phyloP scores from a whole-genome alignment of 2,329 filamentous ascomycete species.

The Pseudocercospora ulei region DNA sequence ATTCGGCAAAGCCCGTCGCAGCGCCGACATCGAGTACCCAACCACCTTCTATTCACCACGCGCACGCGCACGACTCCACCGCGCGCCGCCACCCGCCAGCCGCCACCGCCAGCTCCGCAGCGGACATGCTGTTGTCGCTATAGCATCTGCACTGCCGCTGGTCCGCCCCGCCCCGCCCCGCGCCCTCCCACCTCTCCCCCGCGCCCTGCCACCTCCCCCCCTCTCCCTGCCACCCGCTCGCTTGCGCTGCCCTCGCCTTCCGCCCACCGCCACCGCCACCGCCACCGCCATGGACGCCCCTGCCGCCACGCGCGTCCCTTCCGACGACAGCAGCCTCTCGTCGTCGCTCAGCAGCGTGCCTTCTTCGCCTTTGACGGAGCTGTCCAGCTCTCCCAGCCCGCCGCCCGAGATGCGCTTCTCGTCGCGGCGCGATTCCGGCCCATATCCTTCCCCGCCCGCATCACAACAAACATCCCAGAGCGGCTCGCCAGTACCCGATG shows the following conservation, averaged over 20 bases:
- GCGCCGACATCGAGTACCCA: neutral
- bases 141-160: slow-evolving; percentile 3
- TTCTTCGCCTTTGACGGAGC: slow-evolving; percentile 22
- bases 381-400: slow-evolving; percentile 18
- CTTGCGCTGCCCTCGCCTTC: slow-evolving; percentile 14
- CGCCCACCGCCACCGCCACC: too few relatives aligned
- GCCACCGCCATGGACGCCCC: slow-evolving; percentile 6
- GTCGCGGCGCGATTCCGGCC: slow-evolving; percentile 31
- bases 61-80: slow-evolving; percentile 7
- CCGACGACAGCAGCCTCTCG: slow-evolving; percentile 15
- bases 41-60: slow-evolving; percentile 10
- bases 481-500: slow-evolving; percentile 41
- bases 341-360: slow-evolving; percentile 25
- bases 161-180: slow-evolving; percentile 1
- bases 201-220: slow-evolving; percentile 11
- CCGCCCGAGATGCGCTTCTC: slow-evolving; percentile 20
- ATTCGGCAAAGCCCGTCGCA: slow-evolving; percentile 2
- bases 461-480: slow-evolving; percentile 42
- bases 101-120: slow-evolving; percentile 1
- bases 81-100: slow-evolving; percentile 7
- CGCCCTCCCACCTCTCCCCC: slow-evolving; percentile 5
- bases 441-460: slow-evolving; percentile 36
- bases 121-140: slow-evolving; percentile 12
- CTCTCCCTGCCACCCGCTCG: too few relatives aligned
- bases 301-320: slow-evolving; percentile 7